Evolutionary conservation across 305 asterid genomes (phyloP), one percentile per base, ranked within the genome.

Genomic region (Ilex paraguariensis): DNA sequence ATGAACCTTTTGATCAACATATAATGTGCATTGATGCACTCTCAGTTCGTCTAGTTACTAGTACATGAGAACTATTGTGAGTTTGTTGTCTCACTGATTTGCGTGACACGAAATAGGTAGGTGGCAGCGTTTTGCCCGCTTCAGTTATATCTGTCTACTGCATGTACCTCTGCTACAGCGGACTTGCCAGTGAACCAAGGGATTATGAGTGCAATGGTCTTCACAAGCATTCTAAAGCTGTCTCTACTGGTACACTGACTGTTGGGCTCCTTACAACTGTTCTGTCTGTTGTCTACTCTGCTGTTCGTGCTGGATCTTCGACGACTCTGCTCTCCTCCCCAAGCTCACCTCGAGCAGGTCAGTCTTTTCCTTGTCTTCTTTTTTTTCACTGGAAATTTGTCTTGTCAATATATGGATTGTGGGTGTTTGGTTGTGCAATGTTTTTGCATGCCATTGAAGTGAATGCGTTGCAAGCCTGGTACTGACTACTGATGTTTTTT

Each of bases 301-400:
- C 97, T 78, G 94, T 91, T 54, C 96, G 97, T 39, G 97, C 97
- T 68, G 97, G 97, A 65, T 91, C 96, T 46, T 91, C 97, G 9
- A 91, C 97, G 45, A 77, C 88, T 49, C 63, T 91, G 73, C 95
- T 91, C 69, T 91, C 97, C 69, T 91, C 95, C 69, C 97, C 96
- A 57, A 81, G 81, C 84, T 91, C 97, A 13, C 97, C 96, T 28
- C 88, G 95, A 44, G 87, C 92, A 77, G 97, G 97, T 88, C 52
- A 65, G 77, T 69, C 30, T 4, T 16, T 7, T 7, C 11, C 16
- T 49, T 4, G 13, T 36, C 42, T 21, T 21, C 28, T 21, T 21
- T 21, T 21, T 21, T 21, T 21, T 21, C 28, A 21, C 28, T 21
- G 1, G 28, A 21, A 21, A 21, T 21, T 21, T 7, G 53, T 3